These are phyloP conservation scores for Ophiosphaerella korrae DNA, from an alignment of 2,329 filamentous ascomycete genomes.

Conservation along the genomic window DNA sequence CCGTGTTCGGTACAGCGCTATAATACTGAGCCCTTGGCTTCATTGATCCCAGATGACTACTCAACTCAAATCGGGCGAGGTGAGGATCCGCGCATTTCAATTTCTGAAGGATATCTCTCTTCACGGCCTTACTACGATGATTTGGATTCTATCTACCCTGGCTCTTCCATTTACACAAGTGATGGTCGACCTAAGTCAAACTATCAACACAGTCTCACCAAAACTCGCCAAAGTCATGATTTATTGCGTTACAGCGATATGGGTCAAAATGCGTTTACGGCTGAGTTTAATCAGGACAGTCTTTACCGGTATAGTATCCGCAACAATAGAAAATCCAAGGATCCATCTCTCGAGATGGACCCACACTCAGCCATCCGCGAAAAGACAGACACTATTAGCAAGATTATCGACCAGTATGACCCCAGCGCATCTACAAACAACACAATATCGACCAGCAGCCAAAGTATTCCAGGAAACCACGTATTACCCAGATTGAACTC, in stretches of 20 bases:
- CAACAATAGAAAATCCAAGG: constrained; percentile 15
- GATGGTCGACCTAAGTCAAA: constrained; percentile 26
- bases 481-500: neutral
- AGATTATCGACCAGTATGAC: constrained; percentile 39
- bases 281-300: constrained; percentile 19
- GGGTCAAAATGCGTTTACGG: constrained; percentile 15
- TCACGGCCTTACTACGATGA: constrained; percentile 38
- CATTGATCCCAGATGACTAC: constrained; percentile 37
- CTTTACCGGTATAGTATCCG: constrained; percentile 17
- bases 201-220: constrained; percentile 25
- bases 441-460: constrained; percentile 1
- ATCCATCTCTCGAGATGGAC: constrained; percentile 17
- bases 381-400: constrained; percentile 42
- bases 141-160: constrained; percentile 33
- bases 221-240: constrained; percentile 27
- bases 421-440: constrained; percentile 8
- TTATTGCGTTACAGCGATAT: constrained; percentile 23
- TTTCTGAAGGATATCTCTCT: constrained; percentile 12
- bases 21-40: constrained; percentile 24
- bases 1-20: constrained; percentile 3
- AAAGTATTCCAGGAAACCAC: neutral
- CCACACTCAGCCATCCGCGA: constrained; percentile 13
- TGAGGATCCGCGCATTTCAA: constrained; percentile 8
- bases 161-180: constrained; percentile 39
- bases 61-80: constrained; percentile 27